Evolutionary conservation across 257 asterid species (phyloP), one percentile per base, ranked within the genome.

Genomic region (Fraxinus quadrangulata): DNA sequence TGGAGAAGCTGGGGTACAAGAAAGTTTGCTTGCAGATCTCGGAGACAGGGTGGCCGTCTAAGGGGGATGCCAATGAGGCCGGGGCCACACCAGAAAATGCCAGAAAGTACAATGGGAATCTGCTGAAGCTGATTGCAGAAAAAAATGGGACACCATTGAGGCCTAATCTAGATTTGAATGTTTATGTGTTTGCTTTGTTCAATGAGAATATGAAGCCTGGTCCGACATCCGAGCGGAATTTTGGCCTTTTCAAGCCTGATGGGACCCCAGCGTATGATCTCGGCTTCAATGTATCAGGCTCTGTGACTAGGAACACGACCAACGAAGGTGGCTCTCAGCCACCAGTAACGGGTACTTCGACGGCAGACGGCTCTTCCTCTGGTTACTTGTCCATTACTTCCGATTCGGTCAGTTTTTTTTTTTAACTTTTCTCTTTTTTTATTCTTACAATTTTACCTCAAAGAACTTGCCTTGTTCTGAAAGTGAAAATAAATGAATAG

Each of bases 31-130:
- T 93, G n/a, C 96, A 93, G 91, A 86, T 93, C 82, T 90, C 98
- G 37, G 98, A 93, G 75, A 90, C 98, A 0, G 98, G 98, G 7
- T 93, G 98, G 98, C 97, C 98, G 66, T 90, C 97, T 30, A 89
- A 88, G 34, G 98, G 98, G 12, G 98, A 93, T 82, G 73, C 83
- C 13, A 90, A 91, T 63, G 98, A 93, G 87, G 84, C 89, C 17
- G 96, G 96, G 11, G 96, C 98, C 2, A 85, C 93, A 21, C 86
- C 86, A 77, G 94, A 93, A 10, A 90, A 93, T 33, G 98, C 98
- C 28, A 78, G 81, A 80, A 89, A 83, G 82, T 91, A 91, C 39
- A 93, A 91, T 69, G 88, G 87, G 5, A 89, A 90, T 77, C 81
- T 93, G 75, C 72, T 91, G 45, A 91, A 89, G 88, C 78, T 93